Percentiles rank a stretch among this genome's conserved stretches.
These are phyloP conservation scores for Isoetes taiwanensis DNA, from an alignment of 75 land plant genomes.

Conservation along the genomic window DNA sequence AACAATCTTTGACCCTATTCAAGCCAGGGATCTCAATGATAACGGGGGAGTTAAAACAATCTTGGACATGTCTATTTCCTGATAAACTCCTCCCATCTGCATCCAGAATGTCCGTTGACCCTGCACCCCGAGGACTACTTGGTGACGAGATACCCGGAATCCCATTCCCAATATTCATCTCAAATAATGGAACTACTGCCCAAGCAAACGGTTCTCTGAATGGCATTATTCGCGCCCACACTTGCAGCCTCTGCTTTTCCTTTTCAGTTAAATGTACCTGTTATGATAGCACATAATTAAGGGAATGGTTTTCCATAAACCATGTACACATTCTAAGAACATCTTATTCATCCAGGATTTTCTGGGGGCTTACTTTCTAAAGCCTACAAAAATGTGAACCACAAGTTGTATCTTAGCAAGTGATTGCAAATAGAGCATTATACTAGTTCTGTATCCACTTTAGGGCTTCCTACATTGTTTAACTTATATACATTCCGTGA, in stretches of 20 bases:
- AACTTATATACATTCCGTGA: no score
- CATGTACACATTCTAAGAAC: not conserved
- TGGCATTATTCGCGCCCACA: conserved; percentile 97
- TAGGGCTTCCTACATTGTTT: no score
- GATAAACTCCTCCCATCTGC: conserved; percentile 36
- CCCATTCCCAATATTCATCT: conserved; percentile 35
- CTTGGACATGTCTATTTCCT: conserved; percentile 32
- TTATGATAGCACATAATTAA: no score
- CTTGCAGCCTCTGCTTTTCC: conserved; percentile 89
- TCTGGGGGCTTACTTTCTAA: not conserved
- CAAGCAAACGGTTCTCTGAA: conserved; percentile 92
- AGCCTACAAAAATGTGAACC: not conserved
- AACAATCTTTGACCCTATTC: conserved; percentile 90
- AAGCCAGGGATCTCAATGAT: conserved; percentile 85
- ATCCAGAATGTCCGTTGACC: conserved; percentile 48
- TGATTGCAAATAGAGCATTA: no score
- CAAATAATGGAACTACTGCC: conserved; percentile 90
- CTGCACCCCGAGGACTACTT: conserved; percentile 71
- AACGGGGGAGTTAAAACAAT: conserved; percentile 45
- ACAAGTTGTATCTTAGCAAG: no score
- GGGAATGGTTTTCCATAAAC: no score
- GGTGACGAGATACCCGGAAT: conserved; percentile 79
- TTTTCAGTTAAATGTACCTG: conserved; percentile 79
- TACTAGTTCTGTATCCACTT: no score
- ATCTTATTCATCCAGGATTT: conserved; percentile 6